These are phyloP conservation scores for Alternaria metachromatica DNA, from an alignment of 2,329 filamentous ascomycete species.

Conservation along the genomic window DNA sequence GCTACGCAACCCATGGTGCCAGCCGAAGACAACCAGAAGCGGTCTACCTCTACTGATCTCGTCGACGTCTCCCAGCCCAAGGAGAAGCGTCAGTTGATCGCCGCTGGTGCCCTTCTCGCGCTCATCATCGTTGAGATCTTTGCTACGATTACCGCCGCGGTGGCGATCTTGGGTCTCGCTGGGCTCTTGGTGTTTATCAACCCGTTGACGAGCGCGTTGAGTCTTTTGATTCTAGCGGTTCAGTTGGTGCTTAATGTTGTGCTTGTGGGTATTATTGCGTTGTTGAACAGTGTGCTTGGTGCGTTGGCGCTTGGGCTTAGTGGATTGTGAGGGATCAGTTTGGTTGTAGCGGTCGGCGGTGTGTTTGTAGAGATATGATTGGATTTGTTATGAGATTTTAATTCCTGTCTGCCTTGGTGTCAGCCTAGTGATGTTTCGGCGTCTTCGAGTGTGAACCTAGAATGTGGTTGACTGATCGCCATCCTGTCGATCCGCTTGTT, in stretches of 20 bases:
- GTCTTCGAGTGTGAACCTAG: not conserved
- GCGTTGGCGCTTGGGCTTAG: constrained; percentile 15
- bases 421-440: not conserved
- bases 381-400: not conserved
- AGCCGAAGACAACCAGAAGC: not conserved
- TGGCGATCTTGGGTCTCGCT: constrained; percentile 23
- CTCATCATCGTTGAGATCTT: constrained; percentile 30
- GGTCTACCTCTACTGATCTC: not conserved
- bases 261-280: constrained; percentile 18
- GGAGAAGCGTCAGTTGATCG: constrained; percentile 16
- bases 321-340: constrained; percentile 7
- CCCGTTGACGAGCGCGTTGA: constrained; percentile 20
- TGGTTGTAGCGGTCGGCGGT: not conserved
- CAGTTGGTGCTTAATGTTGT: constrained; percentile 23
- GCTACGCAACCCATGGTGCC: not conserved
- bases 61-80: not conserved
- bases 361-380: not conserved
- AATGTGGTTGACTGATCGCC: not conserved
- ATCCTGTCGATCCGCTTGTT: not conserved
- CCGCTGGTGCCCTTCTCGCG: constrained; percentile 16
- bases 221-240: constrained; percentile 22
- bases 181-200: constrained; percentile 21
- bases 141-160: constrained; percentile 22
- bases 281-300: constrained; percentile 23
- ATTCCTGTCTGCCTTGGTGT: not conserved